Base-by-base conservation (phyloP, 768 basidiomycete species). In the Auricularia sp. region DNA sequence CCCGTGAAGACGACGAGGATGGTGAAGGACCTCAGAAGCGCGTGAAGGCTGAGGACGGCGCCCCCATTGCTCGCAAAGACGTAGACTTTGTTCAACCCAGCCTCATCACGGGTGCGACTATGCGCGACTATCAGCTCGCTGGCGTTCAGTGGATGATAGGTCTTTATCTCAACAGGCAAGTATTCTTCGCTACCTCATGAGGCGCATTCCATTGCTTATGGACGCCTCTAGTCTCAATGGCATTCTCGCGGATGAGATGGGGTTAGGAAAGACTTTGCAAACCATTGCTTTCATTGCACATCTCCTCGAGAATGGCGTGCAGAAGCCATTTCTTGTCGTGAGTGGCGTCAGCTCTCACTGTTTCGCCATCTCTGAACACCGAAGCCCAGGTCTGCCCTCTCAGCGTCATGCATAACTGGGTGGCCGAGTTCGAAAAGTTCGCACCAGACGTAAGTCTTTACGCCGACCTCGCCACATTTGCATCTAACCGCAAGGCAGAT, bases 131-230 rank as follows among this genome's bases (percentile, higher is more conserved):
- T 72, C 96, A 99, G 72, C 82, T 98, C 1, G 91, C 94, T 61
- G 96, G 96, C 0, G 83, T 97, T 16, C 90, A 95, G 67, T 98
- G 96, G 96, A 90, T 97, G 90, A 87, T 90, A 0, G 86, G 86
- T 11, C 75, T 97, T 16, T 87, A 92, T 72, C 83, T 90, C 74
- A 93, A 93, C 0, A 87, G 91, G 23, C 90, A 0, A 91, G 91
- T 65, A 69, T 91, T 47, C 88, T 87, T 88, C 65, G 39, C 7
- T 42, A 42, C 39, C 8, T 42, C 82, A 72, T 14, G 39, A 34
- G n/a, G 23, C 43, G 43, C 36, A 61, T 61, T 36, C 59, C 1
- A 36, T 29, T 29, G 29, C 29, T 29, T 58, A 61, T 61, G 58
- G 2, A 43, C 35, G 34, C 14, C n/a, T 23, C 36, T 58, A 72